phyloP scores from a whole-genome alignment of 306 rosid species.

The Trichosanthes truncata region DNA sequence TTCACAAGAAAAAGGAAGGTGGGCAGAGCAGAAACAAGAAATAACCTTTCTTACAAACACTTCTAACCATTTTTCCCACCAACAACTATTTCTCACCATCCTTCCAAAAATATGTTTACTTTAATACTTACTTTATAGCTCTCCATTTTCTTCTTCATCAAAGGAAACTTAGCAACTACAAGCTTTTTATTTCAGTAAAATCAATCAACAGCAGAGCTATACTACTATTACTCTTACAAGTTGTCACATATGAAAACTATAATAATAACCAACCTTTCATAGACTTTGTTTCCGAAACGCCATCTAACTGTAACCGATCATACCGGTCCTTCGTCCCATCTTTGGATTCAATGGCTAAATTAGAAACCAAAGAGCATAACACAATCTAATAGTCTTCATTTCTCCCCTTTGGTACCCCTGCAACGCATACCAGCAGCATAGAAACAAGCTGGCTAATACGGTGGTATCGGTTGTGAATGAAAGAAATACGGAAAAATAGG shows the following conservation, averaged over 20 bases:
- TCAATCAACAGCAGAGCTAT: background rate
- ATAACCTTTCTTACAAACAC: background rate
- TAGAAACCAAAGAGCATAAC: background rate
- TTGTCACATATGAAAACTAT: background rate
- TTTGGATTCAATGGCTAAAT: background rate
- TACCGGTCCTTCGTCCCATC: background rate
- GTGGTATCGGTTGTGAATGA: too few relatives aligned
- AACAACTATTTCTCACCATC: background rate
- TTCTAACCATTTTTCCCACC: background rate
- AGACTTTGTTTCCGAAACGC: background rate
- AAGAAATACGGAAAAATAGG: background rate
- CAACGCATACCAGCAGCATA: background rate
- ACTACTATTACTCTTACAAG: background rate
- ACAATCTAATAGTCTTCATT: background rate
- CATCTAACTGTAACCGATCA: background rate
- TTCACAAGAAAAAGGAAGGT: background rate
- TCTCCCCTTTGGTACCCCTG: background rate
- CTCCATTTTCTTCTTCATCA: background rate
- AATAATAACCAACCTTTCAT: background rate
- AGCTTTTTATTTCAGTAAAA: background rate
- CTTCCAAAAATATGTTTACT: background rate
- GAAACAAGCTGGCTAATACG: conserved; percentile 1
- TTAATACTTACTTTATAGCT: background rate
- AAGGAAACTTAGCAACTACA: background rate
- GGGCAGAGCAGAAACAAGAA: background rate